Percentiles rank a stretch among this genome's conserved stretches.
Evolutionary conservation across 208 protist species (phyloP).

Genomic region (Dictyostelium gargantuum): DNA sequence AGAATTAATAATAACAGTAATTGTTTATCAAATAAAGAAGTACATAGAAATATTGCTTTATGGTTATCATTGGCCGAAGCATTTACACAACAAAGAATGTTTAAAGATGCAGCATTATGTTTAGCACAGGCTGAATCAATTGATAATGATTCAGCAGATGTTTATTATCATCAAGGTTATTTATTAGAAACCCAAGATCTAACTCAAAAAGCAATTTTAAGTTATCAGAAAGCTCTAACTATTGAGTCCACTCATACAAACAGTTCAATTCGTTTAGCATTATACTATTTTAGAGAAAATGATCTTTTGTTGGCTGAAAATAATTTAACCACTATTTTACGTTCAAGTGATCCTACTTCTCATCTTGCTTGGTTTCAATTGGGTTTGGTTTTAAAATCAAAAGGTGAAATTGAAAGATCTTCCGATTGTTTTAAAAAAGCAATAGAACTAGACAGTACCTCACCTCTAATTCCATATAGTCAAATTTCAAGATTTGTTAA

Average conservation of each 20-base stretch:
- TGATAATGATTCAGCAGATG: background rate
- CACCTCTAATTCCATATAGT: constrained; percentile 50
- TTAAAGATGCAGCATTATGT: constrained; percentile 39
- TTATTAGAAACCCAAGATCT: constrained; percentile 26
- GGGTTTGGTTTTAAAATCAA: constrained; percentile 27
- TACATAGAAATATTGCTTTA: background rate
- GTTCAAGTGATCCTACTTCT: constrained; percentile 41
- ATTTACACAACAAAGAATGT: constrained; percentile 47
- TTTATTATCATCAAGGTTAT: constrained; percentile 56
- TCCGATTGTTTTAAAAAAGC: constrained; percentile 60
- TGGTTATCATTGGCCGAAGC: constrained; percentile 38
- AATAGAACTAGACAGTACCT: constrained; percentile 31
- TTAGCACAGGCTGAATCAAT: constrained; percentile 3
- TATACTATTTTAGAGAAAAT: background rate
- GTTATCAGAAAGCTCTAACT: constrained; percentile 12
- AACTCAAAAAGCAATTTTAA: background rate
- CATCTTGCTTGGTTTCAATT: constrained; percentile 56
- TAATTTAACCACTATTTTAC: constrained; percentile 27
- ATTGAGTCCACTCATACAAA: constrained; percentile 31
- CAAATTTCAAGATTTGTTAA: constrained; percentile 42
- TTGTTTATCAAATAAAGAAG: background rate
- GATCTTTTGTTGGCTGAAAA: constrained; percentile 40
- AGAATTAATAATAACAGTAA: background rate
- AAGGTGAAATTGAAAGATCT: constrained; percentile 53
- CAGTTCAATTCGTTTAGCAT: background rate